phyloP scores from a whole-genome alignment of 495 filamentous ascomycete genomes.

The Penicillium bovifimosum region DNA sequence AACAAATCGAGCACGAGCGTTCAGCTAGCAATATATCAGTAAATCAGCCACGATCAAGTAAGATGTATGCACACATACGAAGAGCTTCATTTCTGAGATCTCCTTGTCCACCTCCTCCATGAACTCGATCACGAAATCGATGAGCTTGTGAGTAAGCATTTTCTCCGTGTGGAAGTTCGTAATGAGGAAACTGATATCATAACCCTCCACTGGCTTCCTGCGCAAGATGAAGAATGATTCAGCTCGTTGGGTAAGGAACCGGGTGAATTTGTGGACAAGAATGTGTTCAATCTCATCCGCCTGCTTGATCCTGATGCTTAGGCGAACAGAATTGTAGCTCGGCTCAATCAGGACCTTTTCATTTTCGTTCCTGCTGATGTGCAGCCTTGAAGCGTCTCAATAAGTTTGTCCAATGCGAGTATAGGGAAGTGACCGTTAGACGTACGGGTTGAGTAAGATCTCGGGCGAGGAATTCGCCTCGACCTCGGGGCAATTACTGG shows the following conservation, averaged over 20 bases:
- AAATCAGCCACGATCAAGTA: conserved; percentile 9
- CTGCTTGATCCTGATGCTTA: conserved; percentile 98
- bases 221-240: conserved; percentile 97
- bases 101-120: conserved; percentile 99
- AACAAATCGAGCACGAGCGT: conserved; percentile 95
- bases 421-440: neutral
- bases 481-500: conserved; percentile 88
- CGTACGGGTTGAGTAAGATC: conserved; percentile 83
- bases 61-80: conserved; percentile 56
- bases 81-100: conserved; percentile 99
- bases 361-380: conserved; percentile 87
- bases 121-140: conserved; percentile 97
- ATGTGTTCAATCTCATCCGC: conserved; percentile 98
- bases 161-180: conserved; percentile 98
- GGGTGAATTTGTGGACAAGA: conserved; percentile 88
- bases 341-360: conserved; percentile 78
- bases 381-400: neutral
- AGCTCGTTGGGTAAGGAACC: conserved; percentile 91
- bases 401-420: neutral
- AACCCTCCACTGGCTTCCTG: conserved; percentile 94
- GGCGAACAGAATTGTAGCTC: conserved; percentile 87
- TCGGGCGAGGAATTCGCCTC: conserved; percentile 79
- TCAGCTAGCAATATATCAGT: conserved; percentile 57
- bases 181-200: conserved; percentile 97
- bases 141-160: conserved; percentile 97